Conservation (phyloP, 495 filamentous ascomycete genomes). For the Rhypophila decipiens region DNA sequence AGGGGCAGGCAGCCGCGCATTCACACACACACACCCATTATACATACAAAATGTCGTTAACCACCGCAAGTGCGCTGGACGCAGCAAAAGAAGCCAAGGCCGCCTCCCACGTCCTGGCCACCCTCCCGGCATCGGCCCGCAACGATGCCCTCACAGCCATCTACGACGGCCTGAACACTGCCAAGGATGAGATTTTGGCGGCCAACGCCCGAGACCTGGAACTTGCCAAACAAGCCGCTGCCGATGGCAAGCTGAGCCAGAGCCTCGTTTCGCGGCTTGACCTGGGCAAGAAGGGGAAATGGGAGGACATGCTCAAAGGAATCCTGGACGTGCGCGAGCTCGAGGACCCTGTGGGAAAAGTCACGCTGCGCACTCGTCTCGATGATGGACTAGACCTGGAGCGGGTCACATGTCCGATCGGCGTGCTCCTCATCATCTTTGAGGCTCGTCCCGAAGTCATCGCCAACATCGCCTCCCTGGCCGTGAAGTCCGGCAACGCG, state of each 20-base stretch:
- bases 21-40: not conserved
- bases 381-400: constrained; percentile 83
- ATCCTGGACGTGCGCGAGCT: constrained; percentile 84
- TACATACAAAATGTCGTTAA: constrained; percentile 67
- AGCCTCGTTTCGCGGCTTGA: constrained; percentile 91
- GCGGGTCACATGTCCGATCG: constrained; percentile 87
- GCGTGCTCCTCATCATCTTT: constrained; percentile 94
- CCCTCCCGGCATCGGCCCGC: constrained; percentile 55
- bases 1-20: not conserved
- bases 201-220: constrained; percentile 81
- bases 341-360: constrained; percentile 85
- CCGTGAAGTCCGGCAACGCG: constrained; percentile 95
- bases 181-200: constrained; percentile 68
- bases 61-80: constrained; percentile 60
- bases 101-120: constrained; percentile 64
- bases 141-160: constrained; percentile 82
- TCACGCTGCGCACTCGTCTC: constrained; percentile 76
- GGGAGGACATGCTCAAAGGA: constrained; percentile 82
- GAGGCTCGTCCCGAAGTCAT: constrained; percentile 98
- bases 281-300: constrained; percentile 3
- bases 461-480: constrained; percentile 94
- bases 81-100: constrained; percentile 63
- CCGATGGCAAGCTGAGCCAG: constrained; percentile 66
- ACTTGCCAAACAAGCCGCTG: constrained; percentile 62
- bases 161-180: constrained; percentile 59